phyloP scores from a whole-genome alignment of 306 rosid genomes.

The Casuarina equisetifolia region DNA sequence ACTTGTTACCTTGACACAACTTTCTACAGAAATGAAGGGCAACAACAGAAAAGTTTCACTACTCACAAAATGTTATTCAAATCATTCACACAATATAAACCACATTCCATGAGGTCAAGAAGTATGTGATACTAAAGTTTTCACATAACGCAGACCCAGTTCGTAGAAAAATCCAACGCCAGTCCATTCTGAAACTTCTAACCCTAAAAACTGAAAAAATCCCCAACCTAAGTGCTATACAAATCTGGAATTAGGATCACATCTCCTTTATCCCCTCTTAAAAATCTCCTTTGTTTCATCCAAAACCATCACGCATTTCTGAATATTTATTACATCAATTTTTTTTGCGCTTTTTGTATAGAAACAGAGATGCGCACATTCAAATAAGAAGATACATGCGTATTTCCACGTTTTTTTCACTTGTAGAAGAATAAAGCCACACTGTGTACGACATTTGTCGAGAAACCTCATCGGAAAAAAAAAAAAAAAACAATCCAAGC shows the following conservation, averaged over 20 bases:
- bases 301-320: not conserved
- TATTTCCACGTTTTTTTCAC: not conserved
- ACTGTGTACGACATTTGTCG: not conserved
- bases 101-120: not conserved
- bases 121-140: not conserved
- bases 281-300: not conserved
- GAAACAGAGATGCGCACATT: not conserved
- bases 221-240: not conserved
- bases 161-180: not conserved
- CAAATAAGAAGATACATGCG: not conserved
- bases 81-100: not conserved
- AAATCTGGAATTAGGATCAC: not conserved
- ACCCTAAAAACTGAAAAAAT: not conserved
- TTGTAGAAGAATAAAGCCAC: not conserved
- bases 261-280: not conserved
- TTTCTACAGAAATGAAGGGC: not conserved
- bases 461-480: not conserved
- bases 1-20: not conserved
- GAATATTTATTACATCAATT: not conserved
- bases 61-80: not conserved
- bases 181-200: not conserved
- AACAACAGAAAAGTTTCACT: not conserved
- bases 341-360: not conserved
- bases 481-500: too few species aligned
- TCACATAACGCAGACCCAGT: not conserved